Base-by-base conservation (phyloP, 768 basidiomycete genomes). In the Clavulina sp. region DNA sequence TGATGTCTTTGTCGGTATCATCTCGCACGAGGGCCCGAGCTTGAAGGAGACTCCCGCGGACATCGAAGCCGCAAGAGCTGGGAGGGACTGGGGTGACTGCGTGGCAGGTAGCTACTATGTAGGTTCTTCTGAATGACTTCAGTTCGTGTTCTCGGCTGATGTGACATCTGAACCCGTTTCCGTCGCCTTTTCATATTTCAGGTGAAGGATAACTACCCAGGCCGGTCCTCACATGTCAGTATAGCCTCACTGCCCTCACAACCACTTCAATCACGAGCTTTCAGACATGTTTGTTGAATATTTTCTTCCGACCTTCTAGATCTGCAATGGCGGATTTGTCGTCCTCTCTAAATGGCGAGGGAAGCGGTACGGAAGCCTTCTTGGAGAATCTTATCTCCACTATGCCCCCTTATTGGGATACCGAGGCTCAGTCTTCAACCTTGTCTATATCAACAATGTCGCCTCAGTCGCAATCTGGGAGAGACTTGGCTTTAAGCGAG, bases 131-230 rank as follows among this genome's bases (percentile, higher is more conserved):
- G 7, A 34, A 5, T 52, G 38, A n/a, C 44, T 52, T 6, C 33
- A 36, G 26, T 51, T 26, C 34, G 5, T 19, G 23, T 38, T 19
- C 24, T 36, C n/a, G 28, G 28, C 38, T 16, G n/a, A n/a, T n/a
- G n/a, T n/a, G n/a, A n/a, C n/a, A n/a, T n/a, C n/a, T n/a, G n/a
- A n/a, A n/a, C n/a, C n/a, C n/a, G n/a, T n/a, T n/a, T n/a, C n/a
- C n/a, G n/a, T n/a, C n/a, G n/a, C n/a, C n/a, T n/a, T n/a, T 30
- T 7, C 43, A 1, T 48, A 41, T 7, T 32, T 32, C 53, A 78
- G 80, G 71, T 85, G 48, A 86, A 86, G 64, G 84, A 83, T 32
- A 91, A 91, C 60, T 92, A 91, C 66, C 89, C 87, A 4, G 86
- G 86, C 36, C 71, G 87, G 55, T 87, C 84, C 5, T 86, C 84